Conservation (phyloP, 1,284 basidiomycete genomes). For the Pyrrhoderma noxium region DNA sequence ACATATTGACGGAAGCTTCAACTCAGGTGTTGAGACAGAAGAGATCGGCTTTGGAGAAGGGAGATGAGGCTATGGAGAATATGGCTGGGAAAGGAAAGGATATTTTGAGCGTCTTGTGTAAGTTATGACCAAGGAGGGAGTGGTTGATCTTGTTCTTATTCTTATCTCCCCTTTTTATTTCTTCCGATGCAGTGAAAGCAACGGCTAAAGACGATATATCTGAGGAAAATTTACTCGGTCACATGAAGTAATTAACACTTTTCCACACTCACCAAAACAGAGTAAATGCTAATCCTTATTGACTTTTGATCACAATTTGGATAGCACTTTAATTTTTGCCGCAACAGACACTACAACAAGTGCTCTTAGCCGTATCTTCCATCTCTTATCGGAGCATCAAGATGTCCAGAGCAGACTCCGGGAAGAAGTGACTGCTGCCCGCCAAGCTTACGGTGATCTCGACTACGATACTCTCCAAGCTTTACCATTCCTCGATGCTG, state of each 20-base stretch:
- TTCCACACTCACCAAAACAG: too few species aligned
- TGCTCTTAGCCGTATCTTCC: constrained; percentile 24
- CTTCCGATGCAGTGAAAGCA: constrained; percentile 23
- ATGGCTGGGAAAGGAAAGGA: constrained; percentile 26
- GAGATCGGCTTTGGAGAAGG: constrained; percentile 21
- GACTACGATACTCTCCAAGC: constrained; percentile 30
- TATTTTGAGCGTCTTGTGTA: constrained; percentile 29
- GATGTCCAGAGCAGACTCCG: constrained; percentile 26
- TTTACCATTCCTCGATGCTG: constrained; percentile 33
- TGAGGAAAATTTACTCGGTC: constrained; percentile 28
- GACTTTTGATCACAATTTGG: too few species aligned
- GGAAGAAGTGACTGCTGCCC: constrained; percentile 24
- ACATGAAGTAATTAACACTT: constrained; percentile 25
- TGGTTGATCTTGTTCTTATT: neutral
- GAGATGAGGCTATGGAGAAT: constrained; percentile 21
- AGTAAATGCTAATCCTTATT: too few species aligned
- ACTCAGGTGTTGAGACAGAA: constrained; percentile 16
- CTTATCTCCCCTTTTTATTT: neutral
- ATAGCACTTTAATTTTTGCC: constrained; percentile 26
- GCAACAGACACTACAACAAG: constrained; percentile 28
- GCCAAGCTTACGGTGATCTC: constrained; percentile 20
- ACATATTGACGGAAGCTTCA: constrained; percentile 11
- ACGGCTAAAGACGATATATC: constrained; percentile 26
- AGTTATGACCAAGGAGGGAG: constrained; percentile 1
- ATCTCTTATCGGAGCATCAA: constrained; percentile 24